Evolutionary conservation across 2,329 filamentous ascomycete species (phyloP).

Genomic region (Penicillium digitatum): DNA sequence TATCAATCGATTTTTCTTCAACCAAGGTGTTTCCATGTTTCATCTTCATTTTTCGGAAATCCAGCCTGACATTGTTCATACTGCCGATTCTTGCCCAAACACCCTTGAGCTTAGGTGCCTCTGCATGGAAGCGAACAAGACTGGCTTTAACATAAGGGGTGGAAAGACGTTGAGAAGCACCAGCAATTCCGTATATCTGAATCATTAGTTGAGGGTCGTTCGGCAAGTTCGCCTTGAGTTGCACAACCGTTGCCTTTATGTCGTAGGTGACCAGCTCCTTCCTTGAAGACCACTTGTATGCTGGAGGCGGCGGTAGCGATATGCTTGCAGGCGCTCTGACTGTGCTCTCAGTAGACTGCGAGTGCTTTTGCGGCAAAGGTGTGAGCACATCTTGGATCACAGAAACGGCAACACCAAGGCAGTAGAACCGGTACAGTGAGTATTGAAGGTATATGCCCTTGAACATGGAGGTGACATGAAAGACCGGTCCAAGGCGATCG

Average conservation of each 20-base stretch:
- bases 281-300: constrained; percentile 23
- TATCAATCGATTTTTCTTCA: constrained; percentile 77
- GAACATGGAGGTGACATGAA: constrained; percentile 79
- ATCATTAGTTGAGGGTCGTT: constrained; percentile 87
- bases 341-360: constrained; percentile 11
- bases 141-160: constrained; percentile 74
- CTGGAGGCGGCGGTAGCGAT: constrained; percentile 27
- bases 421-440: constrained; percentile 90
- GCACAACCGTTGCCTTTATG: constrained; percentile 73
- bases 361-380: constrained; percentile 22
- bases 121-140: constrained; percentile 78
- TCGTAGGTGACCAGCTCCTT: constrained; percentile 75
- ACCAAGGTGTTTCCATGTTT: constrained; percentile 60
- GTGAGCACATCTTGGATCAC: constrained; percentile 68
- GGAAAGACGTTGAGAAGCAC: constrained; percentile 81
- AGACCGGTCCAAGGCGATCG: constrained; percentile 79
- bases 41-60: constrained; percentile 71
- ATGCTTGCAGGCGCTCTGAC: constrained; percentile 17
- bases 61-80: constrained; percentile 74
- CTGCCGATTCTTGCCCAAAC: constrained; percentile 86
- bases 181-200: constrained; percentile 77
- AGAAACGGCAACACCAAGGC: constrained; percentile 73
- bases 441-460: constrained; percentile 80
- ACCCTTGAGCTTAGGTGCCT: constrained; percentile 74
- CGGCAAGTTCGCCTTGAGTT: constrained; percentile 85